phyloP scores from a whole-genome alignment of 192 early-diverging fungal species.

The Linnemannia hyalina region DNA sequence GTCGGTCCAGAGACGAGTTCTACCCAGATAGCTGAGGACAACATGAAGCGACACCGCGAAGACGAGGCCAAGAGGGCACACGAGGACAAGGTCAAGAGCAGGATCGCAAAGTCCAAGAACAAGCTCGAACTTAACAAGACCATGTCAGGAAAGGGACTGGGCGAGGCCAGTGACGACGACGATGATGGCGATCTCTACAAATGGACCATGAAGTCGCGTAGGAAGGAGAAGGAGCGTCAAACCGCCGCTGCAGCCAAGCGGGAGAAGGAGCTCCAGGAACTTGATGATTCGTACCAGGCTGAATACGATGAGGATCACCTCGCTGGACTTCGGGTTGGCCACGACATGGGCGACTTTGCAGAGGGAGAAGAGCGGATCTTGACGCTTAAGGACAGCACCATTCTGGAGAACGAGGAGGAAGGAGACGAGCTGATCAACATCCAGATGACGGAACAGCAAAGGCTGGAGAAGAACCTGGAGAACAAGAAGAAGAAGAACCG shows the following conservation, averaged over 20 bases:
- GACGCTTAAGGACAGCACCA: constrained; percentile 86
- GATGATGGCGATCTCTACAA: constrained; percentile 79
- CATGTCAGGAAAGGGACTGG: constrained; percentile 73
- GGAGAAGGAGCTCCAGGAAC: constrained; percentile 55
- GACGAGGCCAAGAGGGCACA: constrained; percentile 66
- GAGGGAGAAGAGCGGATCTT: constrained; percentile 83
- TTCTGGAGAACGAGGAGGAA: constrained; percentile 77
- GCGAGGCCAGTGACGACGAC: constrained; percentile 71
- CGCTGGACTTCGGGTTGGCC: constrained; percentile 80
- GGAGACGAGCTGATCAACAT: constrained; percentile 83
- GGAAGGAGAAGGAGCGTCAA: constrained; percentile 61
- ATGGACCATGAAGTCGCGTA: constrained; percentile 65
- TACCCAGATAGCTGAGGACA: constrained; percentile 67
- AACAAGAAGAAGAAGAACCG: constrained; percentile 75
- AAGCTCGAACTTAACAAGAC: constrained; percentile 64
- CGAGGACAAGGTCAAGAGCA: constrained; percentile 63
- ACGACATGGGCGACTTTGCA: constrained; percentile 75
- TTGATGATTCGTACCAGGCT: constrained; percentile 54
- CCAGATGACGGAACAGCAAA: constrained; percentile 75
- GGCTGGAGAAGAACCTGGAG: constrained; percentile 78
- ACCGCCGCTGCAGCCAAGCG: constrained; percentile 54
- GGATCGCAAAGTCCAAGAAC: constrained; percentile 69
- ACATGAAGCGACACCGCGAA: constrained; percentile 64
- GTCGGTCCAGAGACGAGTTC: constrained; percentile 48
- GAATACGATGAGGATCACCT: constrained; percentile 61